A percentile compares a stretch with the other conserved stretches of the same genome.
These are phyloP conservation scores for Trametes villosa DNA, from an alignment of 768 basidiomycete species.

Conservation along the genomic window DNA sequence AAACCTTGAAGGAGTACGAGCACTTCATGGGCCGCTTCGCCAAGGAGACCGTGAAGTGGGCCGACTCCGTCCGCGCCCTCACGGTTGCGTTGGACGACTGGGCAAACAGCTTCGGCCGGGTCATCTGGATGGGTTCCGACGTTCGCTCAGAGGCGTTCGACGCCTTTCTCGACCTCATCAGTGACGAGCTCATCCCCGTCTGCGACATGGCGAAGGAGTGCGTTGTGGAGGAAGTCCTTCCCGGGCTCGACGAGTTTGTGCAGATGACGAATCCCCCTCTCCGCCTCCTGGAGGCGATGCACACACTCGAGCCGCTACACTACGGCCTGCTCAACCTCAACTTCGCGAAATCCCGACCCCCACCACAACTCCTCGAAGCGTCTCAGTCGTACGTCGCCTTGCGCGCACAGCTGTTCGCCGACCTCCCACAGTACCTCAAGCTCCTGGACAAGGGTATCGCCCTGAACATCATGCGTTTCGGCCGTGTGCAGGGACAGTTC, in stretches of 20 bases:
- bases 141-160: conserved; percentile 63
- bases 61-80: conserved; percentile 51
- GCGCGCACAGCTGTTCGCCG: conserved; percentile 68
- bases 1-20: conserved; percentile 59
- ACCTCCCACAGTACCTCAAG: conserved; percentile 67
- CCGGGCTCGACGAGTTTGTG: conserved; percentile 60
- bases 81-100: conserved; percentile 59
- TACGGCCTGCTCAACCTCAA: conserved; percentile 69
- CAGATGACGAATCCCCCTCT: conserved; percentile 63
- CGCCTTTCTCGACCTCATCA: conserved; percentile 40
- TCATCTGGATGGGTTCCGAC: conserved; percentile 46
- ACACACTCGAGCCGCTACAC: conserved; percentile 72
- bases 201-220: conserved; percentile 42
- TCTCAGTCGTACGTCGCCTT: conserved; percentile 80
- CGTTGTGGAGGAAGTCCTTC: conserved; percentile 58
- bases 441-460: conserved; percentile 65
- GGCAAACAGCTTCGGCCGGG: conserved; percentile 67
- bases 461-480: conserved; percentile 54
- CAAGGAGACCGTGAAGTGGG: conserved; percentile 67
- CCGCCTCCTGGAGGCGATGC: conserved; percentile 72
- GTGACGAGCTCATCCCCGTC: conserved; percentile 42
- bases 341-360: conserved; percentile 66
- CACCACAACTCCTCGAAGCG: conserved; percentile 68
- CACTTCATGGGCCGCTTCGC: conserved; percentile 65
- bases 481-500: conserved; percentile 60